Base-by-base conservation (phyloP, 2,329 filamentous ascomycete species). In the Trichoderma breve region DNA sequence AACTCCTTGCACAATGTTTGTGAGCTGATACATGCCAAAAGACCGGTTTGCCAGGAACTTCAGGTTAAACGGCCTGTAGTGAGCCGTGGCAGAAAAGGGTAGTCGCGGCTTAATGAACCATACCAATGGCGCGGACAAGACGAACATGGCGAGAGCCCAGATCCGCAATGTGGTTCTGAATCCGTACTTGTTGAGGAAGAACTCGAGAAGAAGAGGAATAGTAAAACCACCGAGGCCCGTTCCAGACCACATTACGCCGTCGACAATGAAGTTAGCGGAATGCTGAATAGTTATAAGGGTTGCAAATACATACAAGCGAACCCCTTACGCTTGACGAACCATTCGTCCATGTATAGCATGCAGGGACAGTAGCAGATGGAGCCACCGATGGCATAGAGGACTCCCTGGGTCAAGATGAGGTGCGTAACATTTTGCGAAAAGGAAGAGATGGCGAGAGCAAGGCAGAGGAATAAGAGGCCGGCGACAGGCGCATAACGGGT, bases 161-260 rank as follows among this genome's bases (percentile, higher is more conserved):
- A 86, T 80, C 55, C 85, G 83, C 67, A 90, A 77, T 0, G 89
- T 89, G 0, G 83, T 85, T 24, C 83, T 81, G 74, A 86, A 86
- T 6, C 87, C 88, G 65, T 85, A 85, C 3, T 77, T 75, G 57
- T 82, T 79, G 8, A 91, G 86, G 15, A 90, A 81, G 64, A 78
- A 78, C 63, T 88, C 83, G 55, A 91, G 81, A 4, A 90, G 74
- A 43, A 90, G 82, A 0, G 81, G 81, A 4, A 89, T 76, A 0
- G 84, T 76, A 39, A 87, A 83, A 36, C 87, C 87, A 0, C 84
- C 84, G 6, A 87, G 76, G 0, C 86, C 85, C 0, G 85, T 86
- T 2, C 86, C 84, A 12, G 84, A 85, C 85, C 87, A 90, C 84
- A 91, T 88, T 64, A 90, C 84, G n/a, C 90, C 90, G 7, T 43